Conservation (phyloP, 305 asterid genomes). For the Fraxinus paxiana region DNA sequence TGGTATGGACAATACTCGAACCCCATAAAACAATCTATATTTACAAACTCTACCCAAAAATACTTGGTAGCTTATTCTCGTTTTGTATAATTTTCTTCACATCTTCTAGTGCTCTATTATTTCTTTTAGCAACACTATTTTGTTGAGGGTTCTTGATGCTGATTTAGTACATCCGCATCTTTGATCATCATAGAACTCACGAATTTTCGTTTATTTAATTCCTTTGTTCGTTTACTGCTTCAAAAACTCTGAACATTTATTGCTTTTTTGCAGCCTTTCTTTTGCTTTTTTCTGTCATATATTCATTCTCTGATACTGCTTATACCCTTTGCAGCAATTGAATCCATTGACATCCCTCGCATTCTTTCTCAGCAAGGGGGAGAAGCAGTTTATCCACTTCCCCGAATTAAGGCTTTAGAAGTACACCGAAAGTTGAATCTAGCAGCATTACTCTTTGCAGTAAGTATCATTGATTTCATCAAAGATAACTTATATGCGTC, state of each 20-base stretch:
- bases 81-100: neutral
- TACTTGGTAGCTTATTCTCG: neutral
- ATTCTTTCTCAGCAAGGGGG: constrained; percentile 99
- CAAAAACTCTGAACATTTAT: neutral
- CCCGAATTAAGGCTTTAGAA: constrained; percentile 84
- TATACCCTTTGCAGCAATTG: constrained; percentile 63
- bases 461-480: constrained; percentile 38
- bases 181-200: neutral
- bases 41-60: neutral
- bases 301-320: constrained; percentile 23
- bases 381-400: constrained; percentile 95
- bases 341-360: constrained; percentile 90
- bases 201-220: neutral
- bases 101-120: neutral
- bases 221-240: constrained; percentile 1
- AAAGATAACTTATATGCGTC: neutral
- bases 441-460: constrained; percentile 86
- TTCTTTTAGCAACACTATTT: neutral
- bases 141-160: neutral
- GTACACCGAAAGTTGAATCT: constrained; percentile 89
- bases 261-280: constrained; percentile 16
- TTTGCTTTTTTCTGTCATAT: neutral
- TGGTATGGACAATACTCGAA: neutral
- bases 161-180: neutral
- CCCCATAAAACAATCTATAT: neutral